Conservation (phyloP, 345 rosid genomes). For the Salix udensis region DNA sequence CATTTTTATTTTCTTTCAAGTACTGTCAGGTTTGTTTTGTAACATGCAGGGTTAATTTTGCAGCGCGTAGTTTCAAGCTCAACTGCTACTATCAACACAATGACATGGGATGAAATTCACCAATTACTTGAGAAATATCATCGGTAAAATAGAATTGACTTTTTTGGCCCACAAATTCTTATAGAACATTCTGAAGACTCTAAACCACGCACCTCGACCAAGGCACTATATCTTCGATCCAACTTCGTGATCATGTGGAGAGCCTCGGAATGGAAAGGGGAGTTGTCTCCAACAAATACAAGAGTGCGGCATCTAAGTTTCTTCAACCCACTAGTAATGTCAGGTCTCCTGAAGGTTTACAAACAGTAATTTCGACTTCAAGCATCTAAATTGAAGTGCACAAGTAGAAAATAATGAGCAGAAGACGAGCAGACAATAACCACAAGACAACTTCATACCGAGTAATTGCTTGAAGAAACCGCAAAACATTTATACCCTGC, state of each 20-base stretch:
- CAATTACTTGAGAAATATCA: not conserved
- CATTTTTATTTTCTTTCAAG: not conserved
- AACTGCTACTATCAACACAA: too few relatives aligned
- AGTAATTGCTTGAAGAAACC: constrained; percentile 26
- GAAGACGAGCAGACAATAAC: not conserved
- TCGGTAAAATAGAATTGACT: not conserved
- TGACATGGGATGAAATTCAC: not conserved
- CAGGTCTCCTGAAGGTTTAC: constrained; percentile 65
- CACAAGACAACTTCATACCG: constrained; percentile 1
- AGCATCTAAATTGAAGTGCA: not conserved
- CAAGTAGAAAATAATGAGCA: too few relatives aligned
- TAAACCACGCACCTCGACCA: constrained; percentile 61
- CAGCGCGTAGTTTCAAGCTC: not conserved
- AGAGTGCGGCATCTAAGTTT: constrained; percentile 71
- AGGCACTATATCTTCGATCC: constrained; percentile 76
- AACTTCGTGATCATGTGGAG: constrained; percentile 75
- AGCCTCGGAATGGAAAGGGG: constrained; percentile 83
- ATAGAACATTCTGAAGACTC: not conserved
- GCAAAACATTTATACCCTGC: constrained; percentile 21
- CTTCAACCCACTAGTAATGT: constrained; percentile 70
- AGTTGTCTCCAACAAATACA: constrained; percentile 83
- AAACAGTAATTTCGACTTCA: not conserved
- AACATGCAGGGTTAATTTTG: not conserved
- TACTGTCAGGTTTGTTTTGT: not conserved
- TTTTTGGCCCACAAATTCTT: not conserved